Conservation (phyloP, 2,329 filamentous ascomycete genomes). For the Diaporthe citrichinensis region DNA sequence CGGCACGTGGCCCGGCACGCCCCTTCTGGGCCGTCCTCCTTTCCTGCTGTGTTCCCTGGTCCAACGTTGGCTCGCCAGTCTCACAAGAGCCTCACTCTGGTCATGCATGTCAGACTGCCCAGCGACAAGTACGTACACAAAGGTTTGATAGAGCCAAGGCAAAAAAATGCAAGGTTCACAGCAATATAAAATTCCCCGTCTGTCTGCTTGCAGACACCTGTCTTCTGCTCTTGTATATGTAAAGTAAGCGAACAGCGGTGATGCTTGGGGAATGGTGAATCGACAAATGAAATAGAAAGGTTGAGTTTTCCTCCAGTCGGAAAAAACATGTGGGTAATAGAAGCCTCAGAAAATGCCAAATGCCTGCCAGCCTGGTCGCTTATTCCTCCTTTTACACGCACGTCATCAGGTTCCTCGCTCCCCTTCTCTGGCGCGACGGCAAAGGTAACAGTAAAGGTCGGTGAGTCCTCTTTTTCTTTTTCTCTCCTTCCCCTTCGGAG, state of each 20-base stretch:
- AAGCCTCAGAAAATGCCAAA: slow-evolving; percentile 39
- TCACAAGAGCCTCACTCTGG: background rate
- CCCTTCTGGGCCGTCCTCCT: background rate
- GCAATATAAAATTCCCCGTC: slow-evolving; percentile 39
- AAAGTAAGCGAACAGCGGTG: slow-evolving; percentile 45
- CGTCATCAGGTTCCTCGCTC: slow-evolving; percentile 30
- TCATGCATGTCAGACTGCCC: background rate
- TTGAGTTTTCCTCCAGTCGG: slow-evolving; percentile 31
- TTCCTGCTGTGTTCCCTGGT: background rate
- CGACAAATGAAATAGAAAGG: slow-evolving; percentile 45
- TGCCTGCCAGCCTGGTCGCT: slow-evolving; percentile 38
- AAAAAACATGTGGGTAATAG: slow-evolving; percentile 33
- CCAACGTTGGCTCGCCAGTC: background rate
- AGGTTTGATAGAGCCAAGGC: too few species aligned
- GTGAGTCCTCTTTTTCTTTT: background rate
- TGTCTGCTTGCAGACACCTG: slow-evolving; percentile 48
- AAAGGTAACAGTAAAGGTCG: slow-evolving; percentile 35
- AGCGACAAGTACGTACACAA: background rate
- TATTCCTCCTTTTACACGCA: slow-evolving; percentile 34
- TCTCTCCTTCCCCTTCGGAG: background rate
- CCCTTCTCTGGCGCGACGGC: slow-evolving; percentile 12
- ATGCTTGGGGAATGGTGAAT: slow-evolving; percentile 36
- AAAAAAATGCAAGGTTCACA: slow-evolving; percentile 23
- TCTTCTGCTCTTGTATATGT: slow-evolving; percentile 47
- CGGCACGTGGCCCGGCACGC: background rate